Conservation (phyloP, 2,329 filamentous ascomycete genomes). For the Sporothrix humicola region DNA sequence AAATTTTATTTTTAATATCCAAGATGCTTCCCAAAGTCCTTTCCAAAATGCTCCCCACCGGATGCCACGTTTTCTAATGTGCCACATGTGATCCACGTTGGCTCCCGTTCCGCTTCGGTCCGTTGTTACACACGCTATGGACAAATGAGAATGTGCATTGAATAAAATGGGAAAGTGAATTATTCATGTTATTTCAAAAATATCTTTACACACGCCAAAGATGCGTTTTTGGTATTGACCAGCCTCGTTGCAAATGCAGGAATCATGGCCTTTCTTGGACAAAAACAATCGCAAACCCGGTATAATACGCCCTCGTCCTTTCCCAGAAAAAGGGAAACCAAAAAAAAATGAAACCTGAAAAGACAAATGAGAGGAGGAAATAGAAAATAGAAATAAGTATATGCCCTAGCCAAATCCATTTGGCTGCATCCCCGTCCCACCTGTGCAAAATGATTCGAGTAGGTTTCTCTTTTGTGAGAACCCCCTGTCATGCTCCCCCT, state of each 20-base stretch:
- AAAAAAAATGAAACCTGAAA: conserved; percentile 8
- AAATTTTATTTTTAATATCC: neutral
- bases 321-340: neutral
- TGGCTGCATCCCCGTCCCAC: neutral
- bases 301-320: conserved; percentile 12
- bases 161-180: neutral
- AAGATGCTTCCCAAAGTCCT: neutral
- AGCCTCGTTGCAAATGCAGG: conserved; percentile 11
- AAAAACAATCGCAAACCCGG: conserved; percentile 6
- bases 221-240: conserved; percentile 4
- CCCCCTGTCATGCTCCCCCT: neutral
- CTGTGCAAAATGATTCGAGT: neutral
- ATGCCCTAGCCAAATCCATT: neutral
- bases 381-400: neutral
- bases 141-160: too few species aligned
- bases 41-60: neutral
- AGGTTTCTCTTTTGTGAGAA: neutral
- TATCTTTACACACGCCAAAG: conserved; percentile 11
- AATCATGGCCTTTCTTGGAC: neutral
- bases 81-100: neutral
- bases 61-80: neutral
- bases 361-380: conserved; percentile 19
- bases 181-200: neutral
- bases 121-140: too few species aligned
- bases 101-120: neutral